Conservation (phyloP, 371 early-diverging fungal species). For the Mortierella sp. region DNA sequence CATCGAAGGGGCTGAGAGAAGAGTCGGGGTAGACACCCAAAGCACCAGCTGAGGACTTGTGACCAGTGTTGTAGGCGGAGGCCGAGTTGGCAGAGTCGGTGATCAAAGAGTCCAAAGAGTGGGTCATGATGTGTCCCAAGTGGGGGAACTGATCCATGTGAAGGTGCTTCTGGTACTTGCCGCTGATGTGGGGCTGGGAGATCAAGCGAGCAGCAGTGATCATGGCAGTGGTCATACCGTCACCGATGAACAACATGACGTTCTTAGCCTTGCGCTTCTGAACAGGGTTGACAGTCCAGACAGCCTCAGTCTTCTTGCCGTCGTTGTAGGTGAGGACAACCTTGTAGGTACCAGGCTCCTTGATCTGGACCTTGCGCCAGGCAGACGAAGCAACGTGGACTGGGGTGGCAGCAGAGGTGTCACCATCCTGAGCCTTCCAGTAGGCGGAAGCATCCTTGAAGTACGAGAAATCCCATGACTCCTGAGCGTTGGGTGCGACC, state of each 20-base stretch:
- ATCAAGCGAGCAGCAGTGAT: constrained; percentile 70
- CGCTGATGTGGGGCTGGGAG: constrained; percentile 64
- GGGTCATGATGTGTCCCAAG: constrained; percentile 75
- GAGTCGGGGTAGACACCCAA: constrained; percentile 76
- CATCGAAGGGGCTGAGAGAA: constrained; percentile 62
- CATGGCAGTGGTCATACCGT: constrained; percentile 75
- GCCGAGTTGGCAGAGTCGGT: constrained; percentile 86
- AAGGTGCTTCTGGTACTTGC: constrained; percentile 67
- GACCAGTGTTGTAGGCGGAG: constrained; percentile 74
- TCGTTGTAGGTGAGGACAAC: constrained; percentile 52
- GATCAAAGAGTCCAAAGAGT: constrained; percentile 76
- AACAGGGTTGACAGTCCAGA: constrained; percentile 63
- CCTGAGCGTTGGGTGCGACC: constrained; percentile 49
- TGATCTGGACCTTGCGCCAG: constrained; percentile 67
- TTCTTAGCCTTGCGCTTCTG: constrained; percentile 77
- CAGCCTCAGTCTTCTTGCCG: constrained; percentile 57
- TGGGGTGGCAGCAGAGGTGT: constrained; percentile 48
- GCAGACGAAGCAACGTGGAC: constrained; percentile 66
- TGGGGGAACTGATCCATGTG: constrained; percentile 71
- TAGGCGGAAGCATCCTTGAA: constrained; percentile 64
- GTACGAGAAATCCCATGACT: constrained; percentile 67
- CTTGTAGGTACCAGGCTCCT: constrained; percentile 66
- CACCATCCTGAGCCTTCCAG: constrained; percentile 55
- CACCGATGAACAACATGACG: constrained; percentile 78
- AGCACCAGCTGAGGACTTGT: constrained; percentile 70